Base-by-base conservation (phyloP, 2,329 filamentous ascomycete species). In the Colletotrichum sp. region DNA sequence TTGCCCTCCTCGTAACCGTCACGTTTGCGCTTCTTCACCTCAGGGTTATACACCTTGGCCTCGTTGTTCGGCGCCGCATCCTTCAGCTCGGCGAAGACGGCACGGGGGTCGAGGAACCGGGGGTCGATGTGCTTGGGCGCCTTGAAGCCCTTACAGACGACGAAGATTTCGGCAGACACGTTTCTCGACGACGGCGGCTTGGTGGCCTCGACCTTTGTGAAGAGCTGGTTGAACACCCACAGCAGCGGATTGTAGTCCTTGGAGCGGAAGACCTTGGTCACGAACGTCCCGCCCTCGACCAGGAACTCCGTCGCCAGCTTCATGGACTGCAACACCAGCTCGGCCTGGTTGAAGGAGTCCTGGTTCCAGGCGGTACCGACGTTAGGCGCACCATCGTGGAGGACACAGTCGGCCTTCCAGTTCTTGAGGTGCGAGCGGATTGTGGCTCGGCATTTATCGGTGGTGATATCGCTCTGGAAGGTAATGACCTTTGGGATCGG, bases 341-440 rank as follows among this genome's bases (percentile, higher is more conserved):
- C 96, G 73, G 96, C 97, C 85, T 99, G 97, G 76, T 96, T 96
- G 89, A 98, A 99, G 58, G 97, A 97, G 87, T 99, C 97, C 86
- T 99, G 97, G 57, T 96, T 94, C 97, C 97, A 99, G 0, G 97
- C 96, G 1, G 95, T 96, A 92, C 97, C 97, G 72, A 99, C 97
- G 80, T 99, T 99, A 61, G 97, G 97, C 1, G 97, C 97, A 84
- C 97, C 97, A 82, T 99, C 97, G 86, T 99, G 97, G 51, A 99
- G 88, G 7, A 99, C 97, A 0, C 94, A 95, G 82, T 99, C 97
- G 24, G 95, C 96, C 83, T 98, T 98, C 94, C 95, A 96, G 13
- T 95, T 96, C 86, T 98, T 98, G 63, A 99, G 86, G 80, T 99
- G 96, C 73, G 93, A 90, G 80, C 95, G 90, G 76, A 99, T 94